A percentile compares a stretch with the other conserved stretches of the same genome.
Conservation (phyloP, 257 asterid genomes). For the Eucommia ulmoides region DNA sequence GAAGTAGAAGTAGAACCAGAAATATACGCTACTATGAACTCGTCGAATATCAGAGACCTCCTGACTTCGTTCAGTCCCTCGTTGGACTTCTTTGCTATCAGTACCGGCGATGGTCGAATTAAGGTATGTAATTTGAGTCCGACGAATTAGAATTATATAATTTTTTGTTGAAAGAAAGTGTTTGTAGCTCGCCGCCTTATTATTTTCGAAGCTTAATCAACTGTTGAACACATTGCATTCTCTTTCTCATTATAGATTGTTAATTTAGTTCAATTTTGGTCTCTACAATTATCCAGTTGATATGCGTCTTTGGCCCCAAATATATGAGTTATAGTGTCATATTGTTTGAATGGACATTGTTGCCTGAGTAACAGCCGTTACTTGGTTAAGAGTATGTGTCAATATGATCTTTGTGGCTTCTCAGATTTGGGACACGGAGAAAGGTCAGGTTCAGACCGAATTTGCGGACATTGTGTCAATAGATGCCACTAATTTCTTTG, state of each 20-base stretch:
- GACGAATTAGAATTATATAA: no score
- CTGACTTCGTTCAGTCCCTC: slow-evolving; percentile 65
- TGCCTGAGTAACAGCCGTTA: no score
- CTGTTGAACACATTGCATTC: background rate
- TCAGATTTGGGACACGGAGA: slow-evolving; percentile 92
- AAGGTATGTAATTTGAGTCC: no score
- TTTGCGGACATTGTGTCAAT: slow-evolving; percentile 57
- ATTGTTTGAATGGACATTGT: no score
- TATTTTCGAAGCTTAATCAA: background rate
- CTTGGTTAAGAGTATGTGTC: no score
- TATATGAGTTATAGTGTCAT: no score
- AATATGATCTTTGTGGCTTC: no score
- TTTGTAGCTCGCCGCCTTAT: background rate
- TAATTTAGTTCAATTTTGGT: background rate
- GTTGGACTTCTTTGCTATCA: slow-evolving; percentile 57
- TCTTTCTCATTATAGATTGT: background rate
- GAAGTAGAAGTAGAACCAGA: background rate
- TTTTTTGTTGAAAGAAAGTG: no score
- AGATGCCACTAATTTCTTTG: slow-evolving; percentile 28
- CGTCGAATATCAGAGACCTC: slow-evolving; percentile 55
- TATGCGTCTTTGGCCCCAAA: background rate
- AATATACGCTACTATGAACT: slow-evolving; percentile 23
- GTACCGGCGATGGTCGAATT: slow-evolving; percentile 74
- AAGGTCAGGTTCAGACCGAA: slow-evolving; percentile 85
- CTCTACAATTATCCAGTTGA: background rate